Evolutionary conservation across 2,329 filamentous ascomycete species (phyloP), one percentile per base, ranked within the genome.

Genomic region (Fusarium verrucosum): DNA sequence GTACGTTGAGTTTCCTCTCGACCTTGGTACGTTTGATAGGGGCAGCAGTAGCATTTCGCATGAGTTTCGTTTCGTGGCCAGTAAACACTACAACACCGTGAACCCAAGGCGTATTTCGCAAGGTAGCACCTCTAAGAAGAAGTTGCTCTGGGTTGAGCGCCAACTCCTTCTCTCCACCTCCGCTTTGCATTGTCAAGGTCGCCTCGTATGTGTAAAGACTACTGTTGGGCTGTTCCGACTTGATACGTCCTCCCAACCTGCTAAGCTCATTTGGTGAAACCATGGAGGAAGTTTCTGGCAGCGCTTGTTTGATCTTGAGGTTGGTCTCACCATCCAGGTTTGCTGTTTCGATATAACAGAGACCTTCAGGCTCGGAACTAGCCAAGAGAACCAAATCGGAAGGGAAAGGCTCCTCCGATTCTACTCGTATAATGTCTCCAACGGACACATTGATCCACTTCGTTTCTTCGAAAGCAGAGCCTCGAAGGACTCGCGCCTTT

Each of bases 321-420:
- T 99, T 99, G 19, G 95, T 99, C 79, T 99, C 95, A 70, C 95
- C 95, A 72, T 99, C 95, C 57, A 99, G 82, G 75, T 99, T 99
- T 22, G 95, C 94, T 3, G 95, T 99, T 80, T 99, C 95, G 74
- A 99, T 98, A 76, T 99, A 99, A 79, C 95, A 99, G 54, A 99
- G 81, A 71, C 95, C 95, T 80, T 99, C 95, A 2, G 95, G 96
- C 76, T 99, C 96, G 8, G 95, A 98, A 73, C 92, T 96, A 10
- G 95, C 94, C 54, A 99, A 82, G 23, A 99, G 83, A 6, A 98
- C 92, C 66, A 99, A 78, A 78, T 99, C 95, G 33, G 95, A 93
- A 0, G 95, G 95, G 74, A 99, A 98, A 0, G 95, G 89, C 74
- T 97, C 89, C 75, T 99, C 96, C 1, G 94, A 97, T 74, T 98